Evolutionary conservation across 2,329 filamentous ascomycete species (phyloP).

Genomic region (Fusarium anthophilum): DNA sequence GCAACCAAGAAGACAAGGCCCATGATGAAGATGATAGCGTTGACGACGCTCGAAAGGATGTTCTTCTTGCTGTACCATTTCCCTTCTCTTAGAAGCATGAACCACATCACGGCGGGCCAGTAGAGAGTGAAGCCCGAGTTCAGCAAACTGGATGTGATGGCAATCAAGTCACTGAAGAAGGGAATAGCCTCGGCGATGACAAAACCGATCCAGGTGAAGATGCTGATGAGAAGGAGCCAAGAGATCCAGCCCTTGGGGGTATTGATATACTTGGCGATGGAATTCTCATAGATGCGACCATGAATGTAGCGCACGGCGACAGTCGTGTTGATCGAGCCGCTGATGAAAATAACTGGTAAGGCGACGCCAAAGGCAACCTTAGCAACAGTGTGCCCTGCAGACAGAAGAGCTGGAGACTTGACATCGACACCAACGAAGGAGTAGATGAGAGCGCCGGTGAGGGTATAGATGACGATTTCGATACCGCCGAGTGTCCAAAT

Average conservation of each 20-base stretch:
- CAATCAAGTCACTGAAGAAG: slow-evolving; percentile 73
- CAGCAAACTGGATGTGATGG: slow-evolving; percentile 57
- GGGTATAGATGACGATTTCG: slow-evolving; percentile 69
- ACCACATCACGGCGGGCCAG: slow-evolving; percentile 52
- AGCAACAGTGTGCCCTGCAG: slow-evolving; percentile 62
- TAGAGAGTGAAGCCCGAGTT: slow-evolving; percentile 54
- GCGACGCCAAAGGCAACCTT: slow-evolving; percentile 56
- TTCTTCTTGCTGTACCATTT: slow-evolving; percentile 33
- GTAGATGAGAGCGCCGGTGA: slow-evolving; percentile 72
- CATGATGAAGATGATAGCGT: slow-evolving; percentile 27
- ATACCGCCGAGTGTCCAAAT: slow-evolving; percentile 68
- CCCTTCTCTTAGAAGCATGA: slow-evolving; percentile 47
- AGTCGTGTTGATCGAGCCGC: slow-evolving; percentile 69
- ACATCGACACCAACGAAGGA: slow-evolving; percentile 70
- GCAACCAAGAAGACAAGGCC: slow-evolving; percentile 30
- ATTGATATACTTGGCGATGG: slow-evolving; percentile 37
- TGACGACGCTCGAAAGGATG: slow-evolving; percentile 17
- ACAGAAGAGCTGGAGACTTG: slow-evolving; percentile 70
- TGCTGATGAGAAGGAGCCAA: slow-evolving; percentile 67
- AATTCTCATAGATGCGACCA: slow-evolving; percentile 41
- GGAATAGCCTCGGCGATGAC: slow-evolving; percentile 74
- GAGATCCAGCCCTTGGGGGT: slow-evolving; percentile 48
- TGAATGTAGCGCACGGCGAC: slow-evolving; percentile 51
- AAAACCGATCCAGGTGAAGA: slow-evolving; percentile 56
- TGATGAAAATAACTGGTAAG: slow-evolving; percentile 74